A percentile compares a stretch with the other conserved stretches of the same genome.
phyloP scores from a whole-genome alignment of 352 stramenopile genomes.

The Phytophthora fragariae region DNA sequence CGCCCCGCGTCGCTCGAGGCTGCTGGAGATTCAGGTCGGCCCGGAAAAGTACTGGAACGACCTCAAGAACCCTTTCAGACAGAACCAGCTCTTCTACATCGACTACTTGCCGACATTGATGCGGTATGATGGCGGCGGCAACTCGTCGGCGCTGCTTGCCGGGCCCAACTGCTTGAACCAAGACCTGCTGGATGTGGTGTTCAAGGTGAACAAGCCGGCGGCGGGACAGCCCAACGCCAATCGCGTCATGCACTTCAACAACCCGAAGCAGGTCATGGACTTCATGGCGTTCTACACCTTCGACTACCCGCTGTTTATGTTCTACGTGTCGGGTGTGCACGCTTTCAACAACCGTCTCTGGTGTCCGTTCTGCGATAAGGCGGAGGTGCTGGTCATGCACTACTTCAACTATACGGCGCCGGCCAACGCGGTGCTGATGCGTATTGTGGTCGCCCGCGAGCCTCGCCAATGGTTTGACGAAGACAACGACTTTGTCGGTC shows the following conservation, averaged over 20 bases:
- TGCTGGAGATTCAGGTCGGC: constrained; percentile 79
- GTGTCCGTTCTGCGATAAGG: constrained; percentile 84
- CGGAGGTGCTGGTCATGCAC: constrained; percentile 74
- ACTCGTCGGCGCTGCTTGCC: constrained; percentile 74
- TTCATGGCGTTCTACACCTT: constrained; percentile 71
- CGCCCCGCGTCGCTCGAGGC: constrained; percentile 61
- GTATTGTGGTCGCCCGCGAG: constrained; percentile 65
- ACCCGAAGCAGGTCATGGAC: constrained; percentile 50
- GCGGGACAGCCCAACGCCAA: constrained; percentile 54
- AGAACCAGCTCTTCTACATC: constrained; percentile 88
- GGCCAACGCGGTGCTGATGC: constrained; percentile 60
- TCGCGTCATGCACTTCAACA: constrained; percentile 55
- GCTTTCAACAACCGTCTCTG: constrained; percentile 82
- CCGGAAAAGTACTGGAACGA: constrained; percentile 70
- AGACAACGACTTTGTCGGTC: constrained; percentile 73
- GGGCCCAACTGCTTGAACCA: constrained; percentile 72
- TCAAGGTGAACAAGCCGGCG: constrained; percentile 55
- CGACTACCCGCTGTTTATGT: constrained; percentile 79
- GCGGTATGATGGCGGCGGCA: constrained; percentile 78
- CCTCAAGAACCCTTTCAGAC: constrained; percentile 75
- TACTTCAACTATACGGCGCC: constrained; percentile 83
- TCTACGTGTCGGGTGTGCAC: constrained; percentile 78
- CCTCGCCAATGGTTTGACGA: constrained; percentile 77
- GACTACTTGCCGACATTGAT: constrained; percentile 82
- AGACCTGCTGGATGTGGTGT: constrained; percentile 75